Evolutionary conservation across 2,329 filamentous ascomycete genomes (phyloP), one percentile per base, ranked within the genome.

Genomic region (Gaeumannomyces tritici): DNA sequence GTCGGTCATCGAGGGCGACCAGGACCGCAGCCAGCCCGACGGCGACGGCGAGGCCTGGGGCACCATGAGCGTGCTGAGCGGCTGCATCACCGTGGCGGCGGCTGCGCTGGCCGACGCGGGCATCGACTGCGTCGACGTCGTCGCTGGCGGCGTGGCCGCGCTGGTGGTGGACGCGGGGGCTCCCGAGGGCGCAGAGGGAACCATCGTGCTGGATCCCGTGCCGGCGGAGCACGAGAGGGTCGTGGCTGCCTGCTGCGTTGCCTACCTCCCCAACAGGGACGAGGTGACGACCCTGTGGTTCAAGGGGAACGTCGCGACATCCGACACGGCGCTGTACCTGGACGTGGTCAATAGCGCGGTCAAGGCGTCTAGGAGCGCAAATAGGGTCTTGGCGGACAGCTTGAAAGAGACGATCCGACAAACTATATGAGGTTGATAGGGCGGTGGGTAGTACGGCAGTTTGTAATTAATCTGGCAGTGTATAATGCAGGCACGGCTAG

Each of bases 261-360:
- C 89, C 13, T 98, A 97, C 74, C 81, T 98, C 67, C 89, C 92
- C 61, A 83, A 82, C 27, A 83, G 93, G 65, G 93, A 98, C 68
- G 95, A 99, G 74, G 86, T 98, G 61, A 97, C 93, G 11, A 93
- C 96, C 71, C 75, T 98, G 24, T 99, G 95, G 95, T 84, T 96
- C 70, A 97, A 93, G 76, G 93, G 95, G 7, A 76, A 79, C 63
- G 65, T 84, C 11, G 76, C 81, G 2, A 73, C 77, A 4, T 76
- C 77, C 64, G 75, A 78, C 59, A 70, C 73, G 57, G 68, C 71
- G 51, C 63, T 76, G 33, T 79, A 79, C 66, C 73, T 75, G 59
- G 71, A 73, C 54, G 67, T 80, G 66, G 70, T 79, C 3, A 74
- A 79, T 64, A 73, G 72, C 64, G 76, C 74, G 26, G 70, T 80